Base-by-base conservation (phyloP, 768 basidiomycete species). In the Panaeolus papilionaceus region DNA sequence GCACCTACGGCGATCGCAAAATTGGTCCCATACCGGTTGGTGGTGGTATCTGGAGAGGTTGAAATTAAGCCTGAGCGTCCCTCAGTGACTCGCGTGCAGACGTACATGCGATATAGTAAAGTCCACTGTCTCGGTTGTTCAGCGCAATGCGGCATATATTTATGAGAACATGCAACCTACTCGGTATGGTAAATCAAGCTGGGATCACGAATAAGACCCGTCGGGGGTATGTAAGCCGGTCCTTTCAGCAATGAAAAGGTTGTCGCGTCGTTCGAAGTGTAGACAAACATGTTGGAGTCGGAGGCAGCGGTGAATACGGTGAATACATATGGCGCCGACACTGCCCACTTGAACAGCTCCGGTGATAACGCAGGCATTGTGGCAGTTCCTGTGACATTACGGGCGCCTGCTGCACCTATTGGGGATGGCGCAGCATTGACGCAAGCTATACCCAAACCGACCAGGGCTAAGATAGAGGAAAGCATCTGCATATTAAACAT, bases 161-260 rank as follows among this genome's bases (percentile, higher is more conserved):
- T 79, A 77, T 38, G 75, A 74, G 16, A 76, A 33, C 2, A 40
- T 11, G 23, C 23, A 40, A 40, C 39, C 68, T 7, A 79, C 78
- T 79, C 78, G 2, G 78, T 78, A 64, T 79, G 78, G 45, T 78
- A 62, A 39, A 79, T 78, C 14, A 78, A 73, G 51, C 78, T 79
- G 14, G 78, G 78, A 70, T 79, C 78, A 61, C 78, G 67, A 64
- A 79, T 79, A 20, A 79, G 71, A 10, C 78, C 78, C 38, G 74
- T 70, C 2, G 78, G 77, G 0, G 78, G 78, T 7, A 77, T 79
- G 68, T 78, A 79, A 3, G 78, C 72, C 5, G 78, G 78, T 1
- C 78, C 78, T 58, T 79, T 77, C 42, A 79, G 42, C 38, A 79
- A 63, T 1, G 68, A 68, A 47, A 79, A 79, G 61, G 67, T 75